Evolutionary conservation across 805 yeast genomes (phyloP), one percentile per base, ranked within the genome.

Genomic region (Saccharomycopsis capsularis): DNA sequence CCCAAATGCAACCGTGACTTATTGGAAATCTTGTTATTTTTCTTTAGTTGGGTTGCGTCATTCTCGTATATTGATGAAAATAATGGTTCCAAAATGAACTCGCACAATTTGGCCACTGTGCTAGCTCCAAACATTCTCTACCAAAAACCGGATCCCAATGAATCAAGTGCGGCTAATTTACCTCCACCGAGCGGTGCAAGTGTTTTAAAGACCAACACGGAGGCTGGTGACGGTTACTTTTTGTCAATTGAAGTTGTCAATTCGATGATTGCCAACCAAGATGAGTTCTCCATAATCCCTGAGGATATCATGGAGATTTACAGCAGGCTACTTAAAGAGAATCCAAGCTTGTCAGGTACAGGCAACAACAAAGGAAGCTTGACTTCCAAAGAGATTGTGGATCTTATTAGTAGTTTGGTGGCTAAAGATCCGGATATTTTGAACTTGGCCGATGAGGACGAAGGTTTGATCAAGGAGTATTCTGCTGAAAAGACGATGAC

Each of bases 31-130:
- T 67, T 93, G 38, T 70, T 90, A 29, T 80, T 82, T 51, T 93
- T 93, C 63, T 77, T 93, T 61, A 82, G 82, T 64, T 93, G 98
- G 98, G 91, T 90, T 2, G 88, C 98, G 0, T 86, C 98, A 2
- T 93, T 93, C 67, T 85, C 97, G 1, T 90, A 87, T 57, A 79
- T 90, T 53, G 97, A 89, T 60, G 95, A 88, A 58, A 90, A 85
- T 56, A 78, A 80, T 21, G 93, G 93, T 0, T 88, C 97, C 2
- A 93, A 91, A 68, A 93, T 93, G 99, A 97, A 91, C 62, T 78
- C 85, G 30, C 95, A 89, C 62, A 93, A 93, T 63, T 72, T 93
- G 55, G 95, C 99, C 1, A 93, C 98, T 0, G 99, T 93, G 2
- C 74, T 93, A 44, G 85, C 97, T 0, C 99, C 99, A 1, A 93